phyloP scores from a whole-genome alignment of 2,329 filamentous ascomycete species.

The Leptodontidium sp. region DNA sequence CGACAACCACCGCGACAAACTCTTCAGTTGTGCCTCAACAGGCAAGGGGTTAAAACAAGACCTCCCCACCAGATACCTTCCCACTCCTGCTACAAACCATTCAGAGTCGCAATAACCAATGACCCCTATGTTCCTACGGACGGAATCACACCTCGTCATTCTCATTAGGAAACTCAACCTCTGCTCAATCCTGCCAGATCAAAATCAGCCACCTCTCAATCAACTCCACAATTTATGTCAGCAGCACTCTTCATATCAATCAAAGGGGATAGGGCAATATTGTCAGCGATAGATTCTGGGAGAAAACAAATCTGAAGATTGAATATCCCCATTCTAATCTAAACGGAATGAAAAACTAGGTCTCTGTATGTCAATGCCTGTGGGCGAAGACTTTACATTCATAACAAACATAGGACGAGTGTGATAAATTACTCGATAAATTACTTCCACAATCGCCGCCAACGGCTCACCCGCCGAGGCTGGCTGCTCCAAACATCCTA shows the following conservation, averaged over 20 bases:
- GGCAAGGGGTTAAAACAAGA: slow-evolving; percentile 2
- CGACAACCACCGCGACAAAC: background rate
- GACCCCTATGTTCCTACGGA: background rate
- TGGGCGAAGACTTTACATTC: background rate
- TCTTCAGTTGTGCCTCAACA: background rate
- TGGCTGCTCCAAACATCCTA: background rate
- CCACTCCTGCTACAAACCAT: background rate
- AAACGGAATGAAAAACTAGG: background rate
- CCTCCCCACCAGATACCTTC: background rate
- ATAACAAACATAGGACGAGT: background rate
- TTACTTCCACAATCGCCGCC: background rate
- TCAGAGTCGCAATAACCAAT: background rate
- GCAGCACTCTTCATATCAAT: background rate
- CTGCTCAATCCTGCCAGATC: background rate
- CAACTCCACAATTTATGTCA: background rate
- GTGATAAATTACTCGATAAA: background rate
- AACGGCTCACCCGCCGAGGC: background rate
- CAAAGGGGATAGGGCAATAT: background rate
- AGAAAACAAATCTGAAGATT: slow-evolving; percentile 1
- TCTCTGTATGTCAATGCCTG: background rate
- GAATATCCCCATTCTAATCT: background rate
- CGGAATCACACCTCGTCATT: slow-evolving; percentile 1
- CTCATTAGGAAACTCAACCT: background rate
- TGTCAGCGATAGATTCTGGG: slow-evolving; percentile 1
- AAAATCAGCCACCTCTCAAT: background rate